Evolutionary conservation across 2,329 filamentous ascomycete genomes (phyloP), one percentile per base, ranked within the genome.

Genomic region (Scytalidium lignicola): DNA sequence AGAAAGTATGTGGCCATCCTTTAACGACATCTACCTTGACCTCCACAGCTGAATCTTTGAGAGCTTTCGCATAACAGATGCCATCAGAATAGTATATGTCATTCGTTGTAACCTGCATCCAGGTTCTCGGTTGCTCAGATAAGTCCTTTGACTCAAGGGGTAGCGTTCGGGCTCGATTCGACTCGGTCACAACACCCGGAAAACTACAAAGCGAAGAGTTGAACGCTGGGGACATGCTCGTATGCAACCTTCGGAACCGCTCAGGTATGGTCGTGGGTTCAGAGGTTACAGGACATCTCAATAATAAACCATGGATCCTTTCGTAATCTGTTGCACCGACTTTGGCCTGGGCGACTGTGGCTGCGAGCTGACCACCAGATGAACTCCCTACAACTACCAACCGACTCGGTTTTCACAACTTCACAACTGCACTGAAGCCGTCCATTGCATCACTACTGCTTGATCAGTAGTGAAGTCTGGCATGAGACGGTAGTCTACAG

Each of bases 1-100:
- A 78, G 56, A 75, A 78, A 7, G 75, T 78, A 63, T 78, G 75
- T 17, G 74, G 74, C 67, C 69, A 76, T 8, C 74, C 74, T 47
- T 57, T 51, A 22, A 74, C 65, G 2, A 76, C 65, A 54, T 72
- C 67, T 6, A 74, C 57, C 49, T 58, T 65, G 0, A 75, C 69
- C 12, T 70, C 65, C 1, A 69, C 65, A 10, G 69, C 70, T 3
- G 64, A 67, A 12, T 65, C 59, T 39, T 59, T 62, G 50, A 78
- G 58, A 2, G 65, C 58, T 58, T 70, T 69, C 3, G 70, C 74
- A 56, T 76, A 76, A 53, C 74, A 78, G 8, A 74, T 53, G 9
- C 75, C 74, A 58, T 78, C 75, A 18, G 71, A 74, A 59, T 76
- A 77, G 51, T 76, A 66, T 39, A 70, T 68, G 53, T 79, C 75